A percentile compares a stretch with the other conserved stretches of the same genome.
These are phyloP conservation scores for Manihot esculenta DNA, from an alignment of 441 rosid genomes.

Conservation along the genomic window DNA sequence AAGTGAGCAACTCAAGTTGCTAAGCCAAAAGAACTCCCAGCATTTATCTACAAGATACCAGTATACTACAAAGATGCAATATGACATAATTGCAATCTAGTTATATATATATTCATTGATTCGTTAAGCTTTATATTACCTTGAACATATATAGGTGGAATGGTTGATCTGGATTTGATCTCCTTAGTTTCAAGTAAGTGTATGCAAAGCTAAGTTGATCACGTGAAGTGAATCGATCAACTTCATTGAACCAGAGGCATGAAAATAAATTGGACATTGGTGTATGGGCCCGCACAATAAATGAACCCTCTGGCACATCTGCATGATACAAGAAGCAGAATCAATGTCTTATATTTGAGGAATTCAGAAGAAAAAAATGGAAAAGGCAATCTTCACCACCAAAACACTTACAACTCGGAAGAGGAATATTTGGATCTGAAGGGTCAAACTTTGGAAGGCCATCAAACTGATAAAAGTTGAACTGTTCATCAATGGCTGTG, in stretches of 20 bases:
- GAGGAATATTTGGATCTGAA: constrained; percentile 53
- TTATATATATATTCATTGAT: background rate
- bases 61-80: constrained; percentile 7
- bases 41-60: background rate
- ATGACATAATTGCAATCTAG: constrained; percentile 7
- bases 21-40: background rate
- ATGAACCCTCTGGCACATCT: constrained; percentile 98
- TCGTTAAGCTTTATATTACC: constrained; percentile 40
- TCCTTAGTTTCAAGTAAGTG: constrained; percentile 77
- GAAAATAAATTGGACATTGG: constrained; percentile 94
- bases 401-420: constrained; percentile 74
- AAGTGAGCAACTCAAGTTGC: background rate
- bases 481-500: constrained; percentile 74
- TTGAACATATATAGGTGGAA: constrained; percentile 82
- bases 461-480: constrained; percentile 60
- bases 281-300: constrained; percentile 83
- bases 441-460: constrained; percentile 75
- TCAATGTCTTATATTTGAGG: constrained; percentile 17
- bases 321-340: constrained; percentile 28
- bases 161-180: constrained; percentile 66
- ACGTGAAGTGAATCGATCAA: constrained; percentile 83
- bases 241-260: constrained; percentile 94
- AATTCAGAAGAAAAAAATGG: constrained; percentile 14
- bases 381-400: constrained; percentile 5
- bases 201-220: constrained; percentile 95